A percentile compares a stretch with the other conserved stretches of the same genome.
Evolutionary conservation across 2,329 filamentous ascomycete species (phyloP).

Genomic region (Fusarium graminum): DNA sequence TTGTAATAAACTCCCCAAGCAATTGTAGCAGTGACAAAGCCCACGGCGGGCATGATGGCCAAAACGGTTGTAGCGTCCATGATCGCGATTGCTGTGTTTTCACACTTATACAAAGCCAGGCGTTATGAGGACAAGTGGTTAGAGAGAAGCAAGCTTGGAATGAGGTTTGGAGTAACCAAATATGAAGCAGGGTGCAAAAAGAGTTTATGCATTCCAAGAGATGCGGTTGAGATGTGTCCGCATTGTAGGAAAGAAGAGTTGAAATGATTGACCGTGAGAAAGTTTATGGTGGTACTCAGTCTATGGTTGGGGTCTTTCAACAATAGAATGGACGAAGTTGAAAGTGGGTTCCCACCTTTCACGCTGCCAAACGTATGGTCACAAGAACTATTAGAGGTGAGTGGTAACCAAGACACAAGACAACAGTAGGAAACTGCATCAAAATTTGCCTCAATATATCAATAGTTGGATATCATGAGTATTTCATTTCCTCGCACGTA

Average conservation of each 20-base stretch:
- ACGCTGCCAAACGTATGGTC: not conserved
- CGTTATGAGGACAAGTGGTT: conserved; percentile 36
- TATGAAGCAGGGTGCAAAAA: not conserved
- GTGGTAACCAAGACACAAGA: not conserved
- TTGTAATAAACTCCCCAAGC: conserved; percentile 15
- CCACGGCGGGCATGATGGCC: not conserved
- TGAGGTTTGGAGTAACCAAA: not conserved
- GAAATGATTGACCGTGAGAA: not conserved
- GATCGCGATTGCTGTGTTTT: not conserved
- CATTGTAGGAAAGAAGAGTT: not conserved
- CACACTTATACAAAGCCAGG: conserved; percentile 6
- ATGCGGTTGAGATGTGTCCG: not conserved
- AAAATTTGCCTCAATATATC: too few relatives aligned
- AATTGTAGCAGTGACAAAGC: conserved; percentile 4
- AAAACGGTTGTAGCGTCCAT: conserved; percentile 19
- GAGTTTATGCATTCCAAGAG: too few relatives aligned
- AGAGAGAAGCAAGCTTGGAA: conserved; percentile 8
- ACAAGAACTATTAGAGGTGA: not conserved
- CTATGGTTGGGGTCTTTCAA: not conserved
- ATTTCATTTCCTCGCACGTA: too few relatives aligned
- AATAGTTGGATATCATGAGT: too few relatives aligned
- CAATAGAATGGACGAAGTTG: conserved; percentile 4
- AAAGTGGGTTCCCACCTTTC: conserved; percentile 13
- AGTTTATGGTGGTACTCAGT: not conserved
- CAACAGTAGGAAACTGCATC: too few relatives aligned